Evolutionary conservation across 2,329 filamentous ascomycete species (phyloP).

Genomic region (Nannizzia gypsea): DNA sequence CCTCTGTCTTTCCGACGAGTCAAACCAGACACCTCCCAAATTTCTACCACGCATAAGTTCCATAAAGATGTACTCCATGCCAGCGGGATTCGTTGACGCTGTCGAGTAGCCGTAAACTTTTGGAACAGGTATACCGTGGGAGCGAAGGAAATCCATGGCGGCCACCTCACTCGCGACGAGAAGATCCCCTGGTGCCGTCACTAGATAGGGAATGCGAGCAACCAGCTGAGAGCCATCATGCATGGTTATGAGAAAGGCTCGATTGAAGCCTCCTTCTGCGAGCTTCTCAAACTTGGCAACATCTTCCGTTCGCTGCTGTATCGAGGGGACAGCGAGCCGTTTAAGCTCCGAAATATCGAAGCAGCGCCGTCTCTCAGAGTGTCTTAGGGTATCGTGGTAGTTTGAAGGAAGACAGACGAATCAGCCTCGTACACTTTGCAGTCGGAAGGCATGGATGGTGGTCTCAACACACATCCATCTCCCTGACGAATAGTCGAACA

Average conservation of each 20-base stretch:
- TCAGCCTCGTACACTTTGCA: neutral
- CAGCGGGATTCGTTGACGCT: constrained; percentile 25
- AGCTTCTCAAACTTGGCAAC: neutral
- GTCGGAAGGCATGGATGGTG: neutral
- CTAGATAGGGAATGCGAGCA: neutral
- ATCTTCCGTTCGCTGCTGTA: neutral
- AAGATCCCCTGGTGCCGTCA: constrained; percentile 23
- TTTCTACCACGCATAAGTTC: constrained; percentile 24
- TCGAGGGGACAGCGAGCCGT: neutral
- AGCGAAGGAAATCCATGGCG: constrained; percentile 18
- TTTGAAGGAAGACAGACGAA: neutral
- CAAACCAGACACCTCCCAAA: constrained; percentile 23
- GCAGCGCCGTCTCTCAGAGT: neutral
- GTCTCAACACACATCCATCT: neutral
- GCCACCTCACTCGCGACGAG: constrained; percentile 23
- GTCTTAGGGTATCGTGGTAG: constrained; percentile 7
- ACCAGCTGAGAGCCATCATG: neutral
- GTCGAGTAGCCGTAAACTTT: constrained; percentile 26
- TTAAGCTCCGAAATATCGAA: constrained; percentile 6
- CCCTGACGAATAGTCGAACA: neutral
- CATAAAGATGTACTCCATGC: constrained; percentile 32
- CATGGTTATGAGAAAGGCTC: neutral
- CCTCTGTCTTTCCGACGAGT: constrained; percentile 8
- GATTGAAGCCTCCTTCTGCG: neutral
- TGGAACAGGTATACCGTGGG: constrained; percentile 26